phyloP scores from a whole-genome alignment of 345 rosid species.

The Sonneratia alba region DNA sequence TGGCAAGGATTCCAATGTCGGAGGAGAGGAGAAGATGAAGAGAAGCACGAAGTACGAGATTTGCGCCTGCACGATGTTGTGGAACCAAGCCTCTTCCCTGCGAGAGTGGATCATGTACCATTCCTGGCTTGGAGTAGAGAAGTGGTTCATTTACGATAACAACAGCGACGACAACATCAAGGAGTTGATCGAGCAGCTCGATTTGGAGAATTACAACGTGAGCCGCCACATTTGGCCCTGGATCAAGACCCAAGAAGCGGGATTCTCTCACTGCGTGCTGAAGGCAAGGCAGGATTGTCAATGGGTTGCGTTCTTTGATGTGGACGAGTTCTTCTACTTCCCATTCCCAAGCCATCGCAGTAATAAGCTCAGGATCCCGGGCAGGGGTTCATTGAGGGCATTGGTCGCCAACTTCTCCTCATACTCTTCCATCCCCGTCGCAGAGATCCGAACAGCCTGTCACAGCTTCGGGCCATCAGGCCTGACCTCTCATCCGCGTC shows the following conservation, averaged over 20 bases:
- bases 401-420: constrained; percentile 76
- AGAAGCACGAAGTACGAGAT: constrained; percentile 41
- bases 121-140: constrained; percentile 82
- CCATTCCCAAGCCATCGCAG: constrained; percentile 26
- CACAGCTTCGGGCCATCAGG: constrained; percentile 96
- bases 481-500: constrained; percentile 47
- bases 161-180: constrained; percentile 69
- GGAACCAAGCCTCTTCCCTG: constrained; percentile 83
- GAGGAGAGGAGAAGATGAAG: constrained; percentile 16
- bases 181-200: constrained; percentile 51
- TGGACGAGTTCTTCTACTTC: constrained; percentile 90
- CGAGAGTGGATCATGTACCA: constrained; percentile 88
- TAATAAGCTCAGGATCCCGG: constrained; percentile 24
- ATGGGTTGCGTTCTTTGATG: constrained; percentile 95
- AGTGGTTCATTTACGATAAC: constrained; percentile 97
- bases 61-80: constrained; percentile 84
- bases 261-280: constrained; percentile 85
- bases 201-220: constrained; percentile 47
- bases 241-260: constrained; percentile 97
- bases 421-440: constrained; percentile 29
- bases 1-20: constrained; percentile 2
- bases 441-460: constrained; percentile 77
- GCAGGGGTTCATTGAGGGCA: constrained; percentile 43
- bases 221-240: constrained; percentile 88
- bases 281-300: constrained; percentile 67